Percentiles rank a stretch among this genome's conserved stretches.
These are phyloP conservation scores for Ambrosia trifida DNA, from an alignment of 129 eudicot species.

Conservation along the genomic window DNA sequence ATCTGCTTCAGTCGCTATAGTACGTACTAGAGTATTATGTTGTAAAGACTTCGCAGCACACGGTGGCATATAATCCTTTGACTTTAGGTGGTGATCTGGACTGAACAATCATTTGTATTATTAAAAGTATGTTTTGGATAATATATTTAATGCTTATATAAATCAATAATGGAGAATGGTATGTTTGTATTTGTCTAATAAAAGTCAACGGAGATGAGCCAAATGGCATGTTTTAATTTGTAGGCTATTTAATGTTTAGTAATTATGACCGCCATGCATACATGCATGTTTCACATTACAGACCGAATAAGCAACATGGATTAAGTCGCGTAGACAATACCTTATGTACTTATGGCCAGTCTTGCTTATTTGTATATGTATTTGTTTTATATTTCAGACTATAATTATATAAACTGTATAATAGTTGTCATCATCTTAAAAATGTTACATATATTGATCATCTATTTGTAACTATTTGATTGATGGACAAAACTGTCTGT, in stretches of 20 bases:
- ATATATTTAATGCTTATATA: background rate
- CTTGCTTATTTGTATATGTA: background rate
- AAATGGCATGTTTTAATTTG: constrained; percentile 7
- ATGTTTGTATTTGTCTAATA: background rate
- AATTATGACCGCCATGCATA: background rate
- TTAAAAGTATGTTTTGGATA: background rate
- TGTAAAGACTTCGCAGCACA: background rate
- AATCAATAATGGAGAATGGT: constrained; percentile 4
- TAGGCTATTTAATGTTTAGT: background rate
- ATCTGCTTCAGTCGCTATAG: background rate
- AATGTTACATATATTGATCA: background rate
- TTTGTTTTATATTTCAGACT: background rate
- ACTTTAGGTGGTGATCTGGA: background rate
- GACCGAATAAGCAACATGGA: background rate
- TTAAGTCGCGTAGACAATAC: background rate
- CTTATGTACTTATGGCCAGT: background rate
- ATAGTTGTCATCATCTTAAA: background rate
- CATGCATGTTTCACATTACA: background rate
- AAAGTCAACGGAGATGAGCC: background rate
- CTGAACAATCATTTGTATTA: background rate
- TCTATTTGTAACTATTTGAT: no score
- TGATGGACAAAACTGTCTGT: background rate
- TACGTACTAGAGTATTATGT: constrained; percentile 1
- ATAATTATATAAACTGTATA: background rate
- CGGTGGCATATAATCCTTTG: background rate